A percentile compares a stretch with the other conserved stretches of the same genome.
These are phyloP conservation scores for Sonneratia alba DNA, from an alignment of 345 rosid species.

Conservation along the genomic window DNA sequence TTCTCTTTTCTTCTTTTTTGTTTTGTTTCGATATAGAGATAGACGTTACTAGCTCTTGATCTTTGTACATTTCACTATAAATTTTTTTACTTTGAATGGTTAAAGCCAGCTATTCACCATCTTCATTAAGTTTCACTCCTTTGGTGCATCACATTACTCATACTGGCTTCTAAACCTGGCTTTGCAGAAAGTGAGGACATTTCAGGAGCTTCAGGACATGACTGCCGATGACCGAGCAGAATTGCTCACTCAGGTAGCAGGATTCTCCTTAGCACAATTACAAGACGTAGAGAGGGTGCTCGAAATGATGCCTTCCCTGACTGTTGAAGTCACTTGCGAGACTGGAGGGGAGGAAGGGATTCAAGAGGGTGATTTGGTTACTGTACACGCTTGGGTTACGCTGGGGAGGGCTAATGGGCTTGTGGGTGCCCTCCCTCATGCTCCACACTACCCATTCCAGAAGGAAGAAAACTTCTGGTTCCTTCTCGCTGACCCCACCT, in stretches of 20 bases:
- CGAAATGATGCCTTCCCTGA: slow-evolving; percentile 86
- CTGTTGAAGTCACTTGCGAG: slow-evolving; percentile 77
- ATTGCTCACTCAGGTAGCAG: slow-evolving; percentile 67
- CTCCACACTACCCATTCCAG: slow-evolving; percentile 79
- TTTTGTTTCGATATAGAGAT: background rate
- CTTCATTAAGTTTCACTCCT: too few species aligned
- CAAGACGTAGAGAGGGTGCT: slow-evolving; percentile 76
- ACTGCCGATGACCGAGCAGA: slow-evolving; percentile 58
- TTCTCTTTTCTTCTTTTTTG: background rate
- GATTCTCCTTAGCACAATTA: slow-evolving; percentile 56
- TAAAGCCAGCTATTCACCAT: too few species aligned
- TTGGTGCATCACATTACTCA: background rate
- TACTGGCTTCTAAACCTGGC: background rate
- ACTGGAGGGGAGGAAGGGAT: slow-evolving; percentile 98
- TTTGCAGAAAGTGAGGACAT: slow-evolving; percentile 84
- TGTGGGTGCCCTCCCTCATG: slow-evolving; percentile 76
- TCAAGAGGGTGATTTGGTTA: slow-evolving; percentile 87
- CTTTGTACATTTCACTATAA: background rate
- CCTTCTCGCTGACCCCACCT: slow-evolving; percentile 64
- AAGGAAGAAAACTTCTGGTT: slow-evolving; percentile 96
- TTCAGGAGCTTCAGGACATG: slow-evolving; percentile 81
- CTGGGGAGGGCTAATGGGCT: slow-evolving; percentile 75
- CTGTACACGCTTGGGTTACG: slow-evolving; percentile 81
- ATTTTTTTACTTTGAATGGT: background rate
- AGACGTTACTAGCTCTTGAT: background rate